Percentiles rank a stretch among this genome's conserved stretches.
These are phyloP conservation scores for Carex parvula DNA, from an alignment of 176 grass and related monocot genomes.

Conservation along the genomic window DNA sequence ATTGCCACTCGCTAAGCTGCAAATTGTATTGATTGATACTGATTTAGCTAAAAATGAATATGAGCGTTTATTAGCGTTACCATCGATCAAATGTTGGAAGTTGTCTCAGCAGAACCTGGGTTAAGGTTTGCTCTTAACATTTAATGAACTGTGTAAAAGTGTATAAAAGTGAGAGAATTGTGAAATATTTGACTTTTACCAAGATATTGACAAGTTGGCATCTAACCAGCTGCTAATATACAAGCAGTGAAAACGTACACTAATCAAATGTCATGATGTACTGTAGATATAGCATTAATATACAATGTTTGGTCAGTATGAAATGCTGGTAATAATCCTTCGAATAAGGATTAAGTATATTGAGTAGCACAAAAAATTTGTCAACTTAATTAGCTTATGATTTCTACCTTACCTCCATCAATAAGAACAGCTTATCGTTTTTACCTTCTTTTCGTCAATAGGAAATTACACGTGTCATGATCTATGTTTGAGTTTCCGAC, in stretches of 20 bases:
- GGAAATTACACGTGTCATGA: background rate
- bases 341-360: background rate
- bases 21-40: background rate
- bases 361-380: background rate
- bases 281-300: background rate
- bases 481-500: background rate
- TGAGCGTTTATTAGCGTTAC: background rate
- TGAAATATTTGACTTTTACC: background rate
- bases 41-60: no score
- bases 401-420: background rate
- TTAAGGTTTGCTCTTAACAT: no score
- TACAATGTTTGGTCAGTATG: background rate
- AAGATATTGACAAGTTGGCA: background rate
- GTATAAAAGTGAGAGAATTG: background rate
- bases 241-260: background rate
- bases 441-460: background rate
- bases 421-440: background rate
- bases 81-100: background rate
- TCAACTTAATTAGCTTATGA: background rate
- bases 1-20: background rate
- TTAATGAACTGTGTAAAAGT: background rate
- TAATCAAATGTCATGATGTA: background rate
- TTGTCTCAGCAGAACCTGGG: background rate
- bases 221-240: background rate
- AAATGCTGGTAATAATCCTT: background rate